Percentiles rank a stretch among this genome's conserved stretches.
Evolutionary conservation across 2,329 filamentous ascomycete species (phyloP).

Genomic region (Diatrype stigma): DNA sequence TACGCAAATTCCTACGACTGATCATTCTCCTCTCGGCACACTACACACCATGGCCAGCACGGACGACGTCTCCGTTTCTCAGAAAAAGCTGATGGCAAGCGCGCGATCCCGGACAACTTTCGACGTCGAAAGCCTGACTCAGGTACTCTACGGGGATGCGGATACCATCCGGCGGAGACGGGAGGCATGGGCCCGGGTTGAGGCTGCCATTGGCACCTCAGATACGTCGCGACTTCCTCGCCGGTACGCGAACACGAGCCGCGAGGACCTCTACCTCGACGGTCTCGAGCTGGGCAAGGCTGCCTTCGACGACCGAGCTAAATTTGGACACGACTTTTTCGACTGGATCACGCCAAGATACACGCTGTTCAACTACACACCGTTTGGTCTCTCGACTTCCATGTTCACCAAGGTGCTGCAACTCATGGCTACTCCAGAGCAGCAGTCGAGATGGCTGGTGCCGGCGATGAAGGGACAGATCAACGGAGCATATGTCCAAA

Average conservation of each 20-base stretch:
- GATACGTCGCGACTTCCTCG: slow-evolving; percentile 19
- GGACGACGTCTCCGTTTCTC: not conserved
- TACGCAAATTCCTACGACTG: not conserved
- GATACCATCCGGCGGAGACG: slow-evolving; percentile 7
- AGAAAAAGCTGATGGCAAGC: not conserved
- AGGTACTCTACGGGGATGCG: not conserved
- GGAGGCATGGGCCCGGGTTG: slow-evolving; percentile 9
- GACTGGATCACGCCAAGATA: slow-evolving; percentile 10
- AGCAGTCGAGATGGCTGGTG: slow-evolving; percentile 10
- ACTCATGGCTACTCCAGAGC: slow-evolving; percentile 4
- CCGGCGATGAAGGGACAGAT: slow-evolving; percentile 15
- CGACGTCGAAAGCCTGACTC: not conserved
- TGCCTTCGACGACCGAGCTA: slow-evolving; percentile 19
- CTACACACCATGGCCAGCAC: not conserved
- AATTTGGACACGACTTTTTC: slow-evolving; percentile 20
- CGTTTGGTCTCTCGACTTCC: slow-evolving; percentile 12
- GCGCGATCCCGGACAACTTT: not conserved
- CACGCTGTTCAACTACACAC: slow-evolving; percentile 11
- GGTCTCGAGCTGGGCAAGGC: slow-evolving; percentile 20
- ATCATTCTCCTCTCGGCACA: not conserved
- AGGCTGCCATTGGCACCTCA: slow-evolving; percentile 6
- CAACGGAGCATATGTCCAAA: slow-evolving; percentile 26
- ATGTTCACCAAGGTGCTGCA: slow-evolving; percentile 15
- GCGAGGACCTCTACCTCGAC: slow-evolving; percentile 20
- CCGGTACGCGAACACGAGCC: slow-evolving; percentile 19